phyloP scores from a whole-genome alignment of 306 rosid genomes.

The Vigna angularis region DNA sequence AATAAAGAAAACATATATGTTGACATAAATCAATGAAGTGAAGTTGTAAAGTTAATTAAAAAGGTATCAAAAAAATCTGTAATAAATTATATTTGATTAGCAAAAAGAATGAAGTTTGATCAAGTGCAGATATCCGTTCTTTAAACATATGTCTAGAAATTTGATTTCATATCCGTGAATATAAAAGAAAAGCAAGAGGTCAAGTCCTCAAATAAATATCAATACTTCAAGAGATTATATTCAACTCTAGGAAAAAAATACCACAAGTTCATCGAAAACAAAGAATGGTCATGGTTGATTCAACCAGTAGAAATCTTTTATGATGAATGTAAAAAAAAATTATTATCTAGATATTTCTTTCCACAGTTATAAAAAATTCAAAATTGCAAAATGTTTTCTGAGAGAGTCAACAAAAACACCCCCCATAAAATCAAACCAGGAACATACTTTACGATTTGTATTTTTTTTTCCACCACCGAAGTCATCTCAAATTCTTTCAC shows the following conservation, averaged over 20 bases:
- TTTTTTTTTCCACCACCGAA: background rate
- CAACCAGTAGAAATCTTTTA: background rate
- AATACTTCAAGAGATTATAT: no score
- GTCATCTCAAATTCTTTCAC: background rate
- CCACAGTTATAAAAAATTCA: background rate
- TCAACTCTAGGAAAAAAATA: no score
- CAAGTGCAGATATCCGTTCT: no score
- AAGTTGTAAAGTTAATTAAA: background rate
- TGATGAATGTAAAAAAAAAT: background rate
- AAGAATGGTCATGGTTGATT: background rate
- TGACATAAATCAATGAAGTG: background rate
- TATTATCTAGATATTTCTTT: background rate
- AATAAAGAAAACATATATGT: background rate
- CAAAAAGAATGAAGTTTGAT: no score
- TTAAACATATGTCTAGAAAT: no score
- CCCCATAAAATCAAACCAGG: background rate
- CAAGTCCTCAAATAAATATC: no score
- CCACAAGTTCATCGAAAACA: background rate
- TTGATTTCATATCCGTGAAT: no score
- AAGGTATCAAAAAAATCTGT: background rate
- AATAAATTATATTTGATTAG: background rate
- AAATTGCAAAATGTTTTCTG: slow-evolving; percentile 4
- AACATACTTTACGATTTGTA: background rate
- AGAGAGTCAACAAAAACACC: background rate
- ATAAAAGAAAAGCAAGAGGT: no score